Evolutionary conservation across 768 basidiomycete species (phyloP), one percentile per base, ranked within the genome.

Genomic region (Collybia sordida): DNA sequence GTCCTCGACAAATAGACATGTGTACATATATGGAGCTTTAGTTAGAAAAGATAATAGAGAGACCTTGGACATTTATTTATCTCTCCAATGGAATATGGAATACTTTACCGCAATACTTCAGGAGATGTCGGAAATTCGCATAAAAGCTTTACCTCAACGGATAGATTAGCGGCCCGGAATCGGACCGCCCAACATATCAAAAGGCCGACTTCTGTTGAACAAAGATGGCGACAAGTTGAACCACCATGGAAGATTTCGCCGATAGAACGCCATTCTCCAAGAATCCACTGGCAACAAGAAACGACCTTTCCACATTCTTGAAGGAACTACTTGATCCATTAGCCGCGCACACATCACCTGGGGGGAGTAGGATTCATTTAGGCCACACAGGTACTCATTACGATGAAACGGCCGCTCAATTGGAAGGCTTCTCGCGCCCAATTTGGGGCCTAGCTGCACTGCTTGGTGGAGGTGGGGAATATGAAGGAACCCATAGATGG

Each of bases 401-500:
- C 62, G 86, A 90, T 62, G 82, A 86, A 45, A 67, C 73, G 14
- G 86, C 88, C 19, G 83, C 85, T 2, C 85, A 88, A 47, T 77
- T 90, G 42, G 87, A 91, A 60, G 84, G 86, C 4, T 91, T 88
- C 59, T 83, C 86, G 4, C 75, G 88, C 5, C 88, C 88, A 0
- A 77, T 89, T 36, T 90, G 88, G 88, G 88, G 85, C 6, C 72
- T 89, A 3, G 79, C 85, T 0, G 77, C 85, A 3, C 69, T 89
- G 4, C 68, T 88, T 3, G 79, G 78, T 3, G 87, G 87, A 0
- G 87, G 86, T 9, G 81, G 77, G 3, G 64, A 71, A 6, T 88
- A 86, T 59, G 66, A 68, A 19, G 85, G 85, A 0, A 71, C 73
- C 4, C 69, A 80, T 42, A 68, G 86, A 38, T 90, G 87, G 87